phyloP scores from a whole-genome alignment of 768 basidiomycete species.

The Termitomyces sp. region DNA sequence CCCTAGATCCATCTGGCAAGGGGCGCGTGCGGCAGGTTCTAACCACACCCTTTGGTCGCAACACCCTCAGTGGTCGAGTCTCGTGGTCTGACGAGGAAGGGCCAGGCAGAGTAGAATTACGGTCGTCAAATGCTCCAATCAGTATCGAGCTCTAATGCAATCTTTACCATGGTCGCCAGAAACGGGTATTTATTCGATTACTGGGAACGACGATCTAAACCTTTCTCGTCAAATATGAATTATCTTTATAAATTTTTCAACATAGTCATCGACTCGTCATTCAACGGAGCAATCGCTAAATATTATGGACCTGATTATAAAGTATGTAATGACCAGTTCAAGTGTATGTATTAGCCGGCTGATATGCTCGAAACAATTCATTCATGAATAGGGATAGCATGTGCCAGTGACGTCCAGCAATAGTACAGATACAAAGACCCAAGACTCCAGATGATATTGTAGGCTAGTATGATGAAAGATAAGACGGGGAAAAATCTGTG shows the following conservation, averaged over 20 bases:
- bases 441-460: background rate
- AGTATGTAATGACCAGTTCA: background rate
- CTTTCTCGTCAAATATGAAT: background rate
- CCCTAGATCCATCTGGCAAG: conserved; percentile 20
- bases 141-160: conserved; percentile 10
- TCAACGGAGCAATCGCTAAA: background rate
- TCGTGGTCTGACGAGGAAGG: conserved; percentile 15
- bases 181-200: background rate
- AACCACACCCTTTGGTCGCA: background rate
- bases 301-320: background rate
- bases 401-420: background rate
- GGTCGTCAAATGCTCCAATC: conserved; percentile 15
- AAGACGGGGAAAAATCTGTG: background rate
- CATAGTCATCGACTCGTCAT: background rate
- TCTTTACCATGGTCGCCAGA: background rate
- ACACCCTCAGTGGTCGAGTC: conserved; percentile 11
- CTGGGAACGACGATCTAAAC: background rate
- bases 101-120: conserved; percentile 9
- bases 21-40: conserved; percentile 16
- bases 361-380: background rate
- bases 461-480: background rate
- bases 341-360: background rate
- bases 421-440: background rate
- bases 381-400: background rate
- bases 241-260: background rate